These are phyloP conservation scores for Ampelocalamus luodianensis DNA, from an alignment of 176 grass and related monocot species.

Conservation along the genomic window DNA sequence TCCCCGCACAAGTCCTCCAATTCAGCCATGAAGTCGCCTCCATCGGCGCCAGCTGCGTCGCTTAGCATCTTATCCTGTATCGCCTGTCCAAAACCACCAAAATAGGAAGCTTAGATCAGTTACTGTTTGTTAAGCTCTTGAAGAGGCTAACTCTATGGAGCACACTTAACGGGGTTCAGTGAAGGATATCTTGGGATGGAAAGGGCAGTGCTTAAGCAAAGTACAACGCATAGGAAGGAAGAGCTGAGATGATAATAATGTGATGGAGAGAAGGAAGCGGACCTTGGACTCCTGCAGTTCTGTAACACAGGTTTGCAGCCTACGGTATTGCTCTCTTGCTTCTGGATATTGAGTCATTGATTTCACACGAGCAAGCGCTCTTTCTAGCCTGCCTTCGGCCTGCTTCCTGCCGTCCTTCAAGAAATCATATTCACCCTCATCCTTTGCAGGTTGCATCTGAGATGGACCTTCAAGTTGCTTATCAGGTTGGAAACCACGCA, in stretches of 20 bases:
- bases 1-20: conserved; percentile 67
- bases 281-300: conserved; percentile 77
- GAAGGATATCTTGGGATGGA: not conserved
- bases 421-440: conserved; percentile 77
- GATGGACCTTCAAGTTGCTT: conserved; percentile 65
- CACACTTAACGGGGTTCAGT: not conserved
- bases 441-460: conserved; percentile 58
- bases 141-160: not conserved
- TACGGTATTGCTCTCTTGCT: conserved; percentile 92
- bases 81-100: conserved; percentile 56
- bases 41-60: conserved; percentile 45
- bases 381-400: conserved; percentile 79
- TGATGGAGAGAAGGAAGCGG: not conserved
- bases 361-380: conserved; percentile 83
- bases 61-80: conserved; percentile 56
- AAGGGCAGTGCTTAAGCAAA: not conserved
- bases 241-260: not conserved
- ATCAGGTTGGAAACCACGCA: conserved; percentile 68
- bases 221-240: not conserved
- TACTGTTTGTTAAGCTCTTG: not conserved
- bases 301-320: conserved; percentile 63
- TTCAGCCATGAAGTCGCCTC: conserved; percentile 70
- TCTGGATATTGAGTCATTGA: conserved; percentile 99
- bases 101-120: not conserved
- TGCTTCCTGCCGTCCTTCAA: conserved; percentile 96